Percentiles rank a stretch among this genome's conserved stretches.
phyloP scores from a whole-genome alignment of 352 stramenopile genomes.

The Phytopythium litorale region DNA sequence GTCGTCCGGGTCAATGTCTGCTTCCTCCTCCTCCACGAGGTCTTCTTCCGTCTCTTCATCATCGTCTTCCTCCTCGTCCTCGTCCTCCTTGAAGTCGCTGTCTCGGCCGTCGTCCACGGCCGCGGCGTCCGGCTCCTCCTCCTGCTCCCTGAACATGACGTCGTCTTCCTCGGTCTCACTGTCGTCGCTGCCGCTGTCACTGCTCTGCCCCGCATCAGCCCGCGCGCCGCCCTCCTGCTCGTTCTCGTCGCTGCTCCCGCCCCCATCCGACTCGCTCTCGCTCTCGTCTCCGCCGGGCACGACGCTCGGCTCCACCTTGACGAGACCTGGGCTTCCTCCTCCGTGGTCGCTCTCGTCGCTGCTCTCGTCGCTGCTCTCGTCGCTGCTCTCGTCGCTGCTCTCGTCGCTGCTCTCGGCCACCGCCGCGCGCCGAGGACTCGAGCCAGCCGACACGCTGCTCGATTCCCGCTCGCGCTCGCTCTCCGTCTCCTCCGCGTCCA shows the following conservation, averaged over 20 bases:
- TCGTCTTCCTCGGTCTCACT: not conserved
- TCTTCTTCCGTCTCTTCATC: conserved; percentile 8
- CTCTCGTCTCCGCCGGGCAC: not conserved
- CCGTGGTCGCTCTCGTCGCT: not conserved
- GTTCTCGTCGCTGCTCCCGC: not conserved
- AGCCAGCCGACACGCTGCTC: conserved; percentile 13
- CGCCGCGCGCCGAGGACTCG: not conserved
- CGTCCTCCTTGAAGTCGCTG: conserved; percentile 1
- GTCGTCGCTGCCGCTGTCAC: not conserved
- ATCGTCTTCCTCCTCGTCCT: conserved; percentile 5
- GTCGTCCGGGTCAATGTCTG: not conserved
- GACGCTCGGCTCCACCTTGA: not conserved
- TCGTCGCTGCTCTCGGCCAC: conserved; percentile 11
- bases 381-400: not conserved
- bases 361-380: conserved; percentile 11
- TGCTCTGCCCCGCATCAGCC: not conserved
- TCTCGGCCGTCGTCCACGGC: not conserved
- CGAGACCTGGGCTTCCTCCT: not conserved
- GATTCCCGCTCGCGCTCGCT: conserved; percentile 12
- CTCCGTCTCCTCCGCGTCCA: conserved; percentile 22
- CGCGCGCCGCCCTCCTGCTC: not conserved
- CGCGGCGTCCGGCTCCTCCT: conserved; percentile 4
- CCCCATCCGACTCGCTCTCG: not conserved
- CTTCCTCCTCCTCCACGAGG: not conserved
- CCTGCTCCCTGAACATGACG: conserved; percentile 7